A percentile compares a stretch with the other conserved stretches of the same genome.
Evolutionary conservation across 139 green algal species (phyloP).

Genomic region (Dunaliella primolecta): DNA sequence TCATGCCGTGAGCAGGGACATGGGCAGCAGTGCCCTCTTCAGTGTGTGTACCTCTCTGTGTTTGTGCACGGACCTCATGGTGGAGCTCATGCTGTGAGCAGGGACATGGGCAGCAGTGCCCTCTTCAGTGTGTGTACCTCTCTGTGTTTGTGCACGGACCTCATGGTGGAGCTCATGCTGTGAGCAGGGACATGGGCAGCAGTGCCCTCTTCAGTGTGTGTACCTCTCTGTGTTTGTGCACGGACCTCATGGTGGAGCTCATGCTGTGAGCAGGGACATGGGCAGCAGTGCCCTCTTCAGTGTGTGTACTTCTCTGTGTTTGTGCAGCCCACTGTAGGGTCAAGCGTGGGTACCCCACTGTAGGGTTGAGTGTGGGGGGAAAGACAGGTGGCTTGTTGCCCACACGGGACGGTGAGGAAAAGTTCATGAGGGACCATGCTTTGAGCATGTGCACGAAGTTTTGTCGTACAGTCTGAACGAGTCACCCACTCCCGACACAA

Average conservation of each 20-base stretch:
- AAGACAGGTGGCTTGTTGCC: too few relatives aligned
- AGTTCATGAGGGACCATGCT: too few relatives aligned
- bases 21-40: too few relatives aligned
- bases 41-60: background rate
- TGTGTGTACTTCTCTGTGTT: background rate
- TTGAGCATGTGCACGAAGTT: too few relatives aligned
- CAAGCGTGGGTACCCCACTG: too few relatives aligned
- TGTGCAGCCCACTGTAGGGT: too few relatives aligned
- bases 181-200: background rate
- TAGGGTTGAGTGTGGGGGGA: too few relatives aligned
- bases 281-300: background rate
- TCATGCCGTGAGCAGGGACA: constrained; percentile 51
- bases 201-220: too few relatives aligned
- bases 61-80: background rate
- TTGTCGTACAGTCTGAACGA: too few relatives aligned
- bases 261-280: background rate
- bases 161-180: constrained; percentile 89
- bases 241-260: background rate
- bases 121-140: background rate
- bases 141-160: constrained; percentile 74
- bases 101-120: background rate
- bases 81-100: background rate
- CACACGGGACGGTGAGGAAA: too few relatives aligned
- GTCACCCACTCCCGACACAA: too few relatives aligned
- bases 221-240: background rate